A percentile compares a stretch with the other conserved stretches of the same genome.
phyloP scores from a whole-genome alignment of 148 eudicot genomes.

The Nepenthes mirabilis region DNA sequence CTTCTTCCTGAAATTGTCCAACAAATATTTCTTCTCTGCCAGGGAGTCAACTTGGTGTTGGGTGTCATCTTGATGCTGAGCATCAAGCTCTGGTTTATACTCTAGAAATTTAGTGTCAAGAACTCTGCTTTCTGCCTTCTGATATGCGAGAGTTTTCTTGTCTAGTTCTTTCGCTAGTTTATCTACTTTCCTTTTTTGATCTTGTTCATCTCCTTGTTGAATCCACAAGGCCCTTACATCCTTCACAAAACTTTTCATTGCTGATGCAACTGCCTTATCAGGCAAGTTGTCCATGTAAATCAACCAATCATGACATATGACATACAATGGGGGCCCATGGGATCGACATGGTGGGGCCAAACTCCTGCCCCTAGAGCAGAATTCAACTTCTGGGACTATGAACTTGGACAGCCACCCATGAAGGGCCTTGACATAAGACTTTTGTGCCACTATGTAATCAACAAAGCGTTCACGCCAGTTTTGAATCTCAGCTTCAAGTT shows the following conservation, averaged over 20 bases:
- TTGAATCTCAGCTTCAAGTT: slow-evolving; percentile 74
- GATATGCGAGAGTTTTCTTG: slow-evolving; percentile 45
- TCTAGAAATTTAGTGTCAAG: slow-evolving; percentile 43
- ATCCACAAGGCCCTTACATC: slow-evolving; percentile 61
- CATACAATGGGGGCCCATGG: slow-evolving; percentile 69
- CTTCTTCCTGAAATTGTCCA: slow-evolving; percentile 43
- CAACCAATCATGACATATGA: slow-evolving; percentile 64
- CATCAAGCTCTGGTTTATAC: slow-evolving; percentile 29
- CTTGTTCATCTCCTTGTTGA: slow-evolving; percentile 83
- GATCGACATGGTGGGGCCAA: slow-evolving; percentile 24
- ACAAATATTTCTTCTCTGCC: slow-evolving; percentile 50
- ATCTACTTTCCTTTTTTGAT: slow-evolving; percentile 76
- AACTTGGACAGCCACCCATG: slow-evolving; percentile 87
- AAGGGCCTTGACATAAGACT: slow-evolving; percentile 57
- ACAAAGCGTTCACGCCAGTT: slow-evolving; percentile 73
- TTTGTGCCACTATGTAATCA: slow-evolving; percentile 60
- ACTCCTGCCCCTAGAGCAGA: slow-evolving; percentile 36
- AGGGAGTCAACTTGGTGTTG: slow-evolving; percentile 31
- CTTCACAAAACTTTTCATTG: slow-evolving; percentile 66
- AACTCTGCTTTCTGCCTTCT: slow-evolving; percentile 51
- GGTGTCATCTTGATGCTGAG: slow-evolving; percentile 25
- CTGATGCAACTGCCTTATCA: slow-evolving; percentile 48
- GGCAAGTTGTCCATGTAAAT: slow-evolving; percentile 55
- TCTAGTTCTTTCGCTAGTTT: slow-evolving; percentile 70
- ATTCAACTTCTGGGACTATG: slow-evolving; percentile 67